phyloP scores from a whole-genome alignment of 2,329 filamentous ascomycete species.

The Monosporascus sp. region DNA sequence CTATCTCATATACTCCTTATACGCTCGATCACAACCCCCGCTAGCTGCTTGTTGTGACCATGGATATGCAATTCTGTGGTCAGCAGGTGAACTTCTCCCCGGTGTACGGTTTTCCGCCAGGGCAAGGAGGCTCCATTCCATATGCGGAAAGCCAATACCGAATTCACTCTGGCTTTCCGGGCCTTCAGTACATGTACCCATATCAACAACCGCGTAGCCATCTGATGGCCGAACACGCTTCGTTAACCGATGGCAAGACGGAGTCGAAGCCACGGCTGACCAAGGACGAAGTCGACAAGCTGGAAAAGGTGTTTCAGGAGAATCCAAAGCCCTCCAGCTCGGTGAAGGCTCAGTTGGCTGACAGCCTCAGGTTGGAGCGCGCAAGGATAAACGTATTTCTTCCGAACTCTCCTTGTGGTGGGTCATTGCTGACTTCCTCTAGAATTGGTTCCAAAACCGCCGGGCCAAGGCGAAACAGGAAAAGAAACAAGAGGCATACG shows the following conservation, averaged over 20 bases:
- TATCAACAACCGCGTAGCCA: constrained; percentile 20
- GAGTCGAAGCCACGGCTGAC: constrained; percentile 56
- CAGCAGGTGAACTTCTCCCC: constrained; percentile 19
- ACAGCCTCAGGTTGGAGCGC: constrained; percentile 57
- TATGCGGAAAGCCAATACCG: constrained; percentile 23
- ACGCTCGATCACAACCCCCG: constrained; percentile 11
- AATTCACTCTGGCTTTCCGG: constrained; percentile 16
- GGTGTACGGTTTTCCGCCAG: constrained; percentile 20
- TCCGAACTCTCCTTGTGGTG: constrained; percentile 16
- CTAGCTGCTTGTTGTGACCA: constrained; percentile 11
- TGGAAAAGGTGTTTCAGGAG: constrained; percentile 58
- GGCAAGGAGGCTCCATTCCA: constrained; percentile 17
- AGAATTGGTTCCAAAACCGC: constrained; percentile 68
- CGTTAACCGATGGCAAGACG: constrained; percentile 24
- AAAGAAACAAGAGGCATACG: constrained; percentile 48
- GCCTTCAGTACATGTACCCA: constrained; percentile 25
- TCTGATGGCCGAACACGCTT: constrained; percentile 19
- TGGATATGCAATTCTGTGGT: constrained; percentile 25
- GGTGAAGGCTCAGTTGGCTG: constrained; percentile 55
- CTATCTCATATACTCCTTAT: constrained; percentile 9
- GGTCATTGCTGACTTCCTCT: constrained; percentile 12
- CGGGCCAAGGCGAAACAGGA: constrained; percentile 62
- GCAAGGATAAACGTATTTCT: constrained; percentile 54
- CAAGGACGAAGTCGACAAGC: constrained; percentile 67
- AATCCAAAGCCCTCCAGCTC: constrained; percentile 61